Percentiles rank a stretch among this genome's conserved stretches.
Evolutionary conservation across 2,329 filamentous ascomycete species (phyloP).

Genomic region (Xylaria hypoxylon): DNA sequence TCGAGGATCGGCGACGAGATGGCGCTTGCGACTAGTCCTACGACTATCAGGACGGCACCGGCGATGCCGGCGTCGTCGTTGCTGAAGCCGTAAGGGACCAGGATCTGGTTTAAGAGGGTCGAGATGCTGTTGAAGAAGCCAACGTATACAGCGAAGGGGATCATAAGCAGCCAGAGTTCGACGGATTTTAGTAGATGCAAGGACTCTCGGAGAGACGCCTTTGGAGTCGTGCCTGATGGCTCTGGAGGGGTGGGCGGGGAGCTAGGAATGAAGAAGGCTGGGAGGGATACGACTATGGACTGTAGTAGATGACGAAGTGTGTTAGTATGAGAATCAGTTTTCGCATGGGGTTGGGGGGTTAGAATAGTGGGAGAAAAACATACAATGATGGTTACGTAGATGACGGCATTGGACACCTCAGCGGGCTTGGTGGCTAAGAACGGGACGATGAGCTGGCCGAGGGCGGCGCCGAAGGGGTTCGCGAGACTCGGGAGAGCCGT

Average conservation of each 20-base stretch:
- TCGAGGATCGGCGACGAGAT: constrained; percentile 85
- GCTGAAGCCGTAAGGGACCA: constrained; percentile 84
- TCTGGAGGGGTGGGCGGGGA: constrained; percentile 81
- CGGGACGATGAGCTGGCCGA: constrained; percentile 88
- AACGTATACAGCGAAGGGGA: constrained; percentile 87
- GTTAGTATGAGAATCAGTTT: neutral
- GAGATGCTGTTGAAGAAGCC: constrained; percentile 95
- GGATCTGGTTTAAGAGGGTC: constrained; percentile 88
- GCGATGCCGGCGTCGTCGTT: constrained; percentile 90
- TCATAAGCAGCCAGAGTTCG: constrained; percentile 82
- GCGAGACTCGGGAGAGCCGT: constrained; percentile 87
- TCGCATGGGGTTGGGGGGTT: neutral
- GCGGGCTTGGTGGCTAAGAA: constrained; percentile 73
- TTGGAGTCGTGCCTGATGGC: constrained; percentile 71
- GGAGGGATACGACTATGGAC: constrained; percentile 70
- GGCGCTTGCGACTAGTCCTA: constrained; percentile 82
- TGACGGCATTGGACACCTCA: constrained; percentile 82
- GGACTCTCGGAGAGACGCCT: constrained; percentile 64
- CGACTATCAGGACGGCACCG: constrained; percentile 88
- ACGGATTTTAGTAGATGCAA: constrained; percentile 71
- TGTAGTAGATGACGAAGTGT: constrained; percentile 23
- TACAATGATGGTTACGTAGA: constrained; percentile 87
- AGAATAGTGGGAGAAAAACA: constrained; percentile 50
- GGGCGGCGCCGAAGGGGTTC: constrained; percentile 88
- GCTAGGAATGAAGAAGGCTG: constrained; percentile 84